Base-by-base conservation (phyloP, 2,329 filamentous ascomycete species). In the Hymenoscyphus albidus region DNA sequence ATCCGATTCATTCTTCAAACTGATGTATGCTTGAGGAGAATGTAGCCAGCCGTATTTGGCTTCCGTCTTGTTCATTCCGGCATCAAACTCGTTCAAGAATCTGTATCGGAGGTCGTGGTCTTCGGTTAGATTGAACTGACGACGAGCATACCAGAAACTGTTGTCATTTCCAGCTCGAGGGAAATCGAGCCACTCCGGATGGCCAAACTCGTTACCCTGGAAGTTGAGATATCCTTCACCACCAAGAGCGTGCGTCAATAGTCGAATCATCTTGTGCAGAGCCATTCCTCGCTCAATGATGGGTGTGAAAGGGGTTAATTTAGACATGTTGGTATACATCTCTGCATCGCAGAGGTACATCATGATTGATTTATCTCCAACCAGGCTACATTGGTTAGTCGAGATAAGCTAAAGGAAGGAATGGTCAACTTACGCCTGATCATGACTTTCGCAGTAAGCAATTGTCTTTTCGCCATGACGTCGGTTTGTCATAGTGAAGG, bases 171-270 rank as follows among this genome's bases (percentile, higher is more conserved):
- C 95, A 73, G 89, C 92, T 61, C 95, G 91, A 3, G 95, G 95
- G 78, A 99, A 99, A 77, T 99, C 95, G 48, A 99, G 90, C 95
- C 95, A 99, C 78, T 99, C 95, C 0, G 95, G 95, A 76, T 99
- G 95, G 0, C 95, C 95, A 74, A 99, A 99, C 78, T 99, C 95
- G 78, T 99, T 99, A 67, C 95, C 95, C 79, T 97, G 93, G 72
- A 99, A 99, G 80, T 98, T 99, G 62, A 99, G 89, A 75, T 97
- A 99, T 48, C 94, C 95, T 78, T 99, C 95, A 63, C 95, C 95
- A 65, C 95, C 95, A 16, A 99, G 85, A 54, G 84, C 86, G 76
- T 99, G 94, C 1, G 95, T 98, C 68, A 99, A 81, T 16, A 99
- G 86, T 14, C 95, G 90, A 73, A 99, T 97, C 90, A 99, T 90